Conservation (phyloP, 441 rosid genomes). For the Capsella rubella region DNA sequence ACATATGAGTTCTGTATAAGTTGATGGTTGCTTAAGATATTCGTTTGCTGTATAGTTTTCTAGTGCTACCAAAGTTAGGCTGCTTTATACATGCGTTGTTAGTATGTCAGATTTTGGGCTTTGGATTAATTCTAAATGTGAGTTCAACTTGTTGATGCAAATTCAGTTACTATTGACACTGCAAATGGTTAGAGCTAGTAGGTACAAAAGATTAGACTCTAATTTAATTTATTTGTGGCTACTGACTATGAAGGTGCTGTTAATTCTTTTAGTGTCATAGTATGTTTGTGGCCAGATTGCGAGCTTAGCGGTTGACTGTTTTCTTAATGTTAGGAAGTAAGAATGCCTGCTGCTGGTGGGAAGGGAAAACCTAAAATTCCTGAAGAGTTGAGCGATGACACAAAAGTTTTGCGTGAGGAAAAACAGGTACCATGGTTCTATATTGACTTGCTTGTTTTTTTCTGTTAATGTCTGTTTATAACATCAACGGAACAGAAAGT, state of each 20-base stretch:
- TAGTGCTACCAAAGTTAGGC: too few relatives aligned
- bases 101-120: background rate
- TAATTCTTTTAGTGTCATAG: background rate
- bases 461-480: background rate
- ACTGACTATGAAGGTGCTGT: background rate
- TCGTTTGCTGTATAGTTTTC: too few relatives aligned
- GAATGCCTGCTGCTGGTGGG: constrained; percentile 99
- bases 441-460: background rate
- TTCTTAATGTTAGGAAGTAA: constrained; percentile 77
- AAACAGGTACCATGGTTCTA: constrained; percentile 64
- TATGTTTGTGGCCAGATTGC: background rate
- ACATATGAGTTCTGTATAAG: too few relatives aligned
- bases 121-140: background rate
- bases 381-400: constrained; percentile 86
- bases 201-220: background rate
- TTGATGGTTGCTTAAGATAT: too few relatives aligned
- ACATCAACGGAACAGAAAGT: background rate
- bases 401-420: constrained; percentile 85
- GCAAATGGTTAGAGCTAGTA: background rate
- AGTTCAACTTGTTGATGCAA: background rate
- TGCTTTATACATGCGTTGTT: background rate
- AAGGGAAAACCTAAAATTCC: constrained; percentile 79
- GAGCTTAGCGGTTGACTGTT: constrained; percentile 36
- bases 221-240: background rate
- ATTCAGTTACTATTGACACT: background rate